These are phyloP conservation scores for Xylaria sp. DNA, from an alignment of 2,329 filamentous ascomycete genomes.

Conservation along the genomic window DNA sequence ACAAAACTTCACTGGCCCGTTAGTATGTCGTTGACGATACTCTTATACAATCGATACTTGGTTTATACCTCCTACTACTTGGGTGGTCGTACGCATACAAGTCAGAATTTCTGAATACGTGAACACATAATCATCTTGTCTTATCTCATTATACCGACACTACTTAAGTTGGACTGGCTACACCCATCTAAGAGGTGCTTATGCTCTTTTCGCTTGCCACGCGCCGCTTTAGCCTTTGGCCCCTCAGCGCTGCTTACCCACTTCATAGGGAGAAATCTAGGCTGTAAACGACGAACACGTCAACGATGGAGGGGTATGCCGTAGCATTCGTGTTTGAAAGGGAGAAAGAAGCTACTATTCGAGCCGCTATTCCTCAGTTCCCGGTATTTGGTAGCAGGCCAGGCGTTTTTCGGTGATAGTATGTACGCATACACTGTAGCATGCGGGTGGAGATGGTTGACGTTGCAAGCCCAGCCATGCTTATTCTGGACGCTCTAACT, in stretches of 20 bases:
- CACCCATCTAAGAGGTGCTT: not conserved
- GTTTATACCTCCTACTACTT: no score
- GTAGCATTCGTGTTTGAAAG: slow-evolving; percentile 25
- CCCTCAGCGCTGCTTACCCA: slow-evolving; percentile 18
- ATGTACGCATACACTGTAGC: not conserved
- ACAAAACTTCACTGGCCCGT: not conserved
- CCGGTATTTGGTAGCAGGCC: slow-evolving; percentile 1
- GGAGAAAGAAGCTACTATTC: not conserved
- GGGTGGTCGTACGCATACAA: not conserved
- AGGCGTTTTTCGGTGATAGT: slow-evolving; percentile 20
- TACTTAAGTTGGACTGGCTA: not conserved
- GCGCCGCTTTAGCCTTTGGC: slow-evolving; percentile 24
- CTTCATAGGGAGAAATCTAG: not conserved
- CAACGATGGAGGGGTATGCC: not conserved
- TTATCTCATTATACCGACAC: not conserved
- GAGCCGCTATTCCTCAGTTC: not conserved
- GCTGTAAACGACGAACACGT: slow-evolving; percentile 34
- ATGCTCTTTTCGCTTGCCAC: slow-evolving; percentile 13
- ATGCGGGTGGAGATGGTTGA: slow-evolving; percentile 8
- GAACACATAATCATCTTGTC: not conserved
- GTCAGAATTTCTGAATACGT: not conserved
- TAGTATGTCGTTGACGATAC: no score
- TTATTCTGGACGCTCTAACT: not conserved
- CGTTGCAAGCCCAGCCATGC: slow-evolving; percentile 16
- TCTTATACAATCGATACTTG: no score